Percentiles rank a stretch among this genome's conserved stretches.
These are phyloP conservation scores for Candida khao-thaluensis DNA, from an alignment of 805 yeast species.

Conservation along the genomic window DNA sequence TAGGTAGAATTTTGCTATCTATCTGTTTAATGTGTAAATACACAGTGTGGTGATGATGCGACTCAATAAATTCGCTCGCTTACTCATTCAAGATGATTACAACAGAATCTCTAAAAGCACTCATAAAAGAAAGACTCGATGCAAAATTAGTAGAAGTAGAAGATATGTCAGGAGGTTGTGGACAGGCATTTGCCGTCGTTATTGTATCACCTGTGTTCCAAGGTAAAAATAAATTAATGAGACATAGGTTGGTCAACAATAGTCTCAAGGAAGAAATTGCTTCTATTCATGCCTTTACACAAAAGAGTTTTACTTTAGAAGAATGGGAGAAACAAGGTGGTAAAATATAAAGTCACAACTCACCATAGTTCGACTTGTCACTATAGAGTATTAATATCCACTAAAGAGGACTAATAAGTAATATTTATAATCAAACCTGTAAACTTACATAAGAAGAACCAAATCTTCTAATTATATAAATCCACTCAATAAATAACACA, in stretches of 20 bases:
- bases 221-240: constrained; percentile 79
- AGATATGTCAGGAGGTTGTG: constrained; percentile 92
- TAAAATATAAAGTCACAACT: constrained; percentile 15
- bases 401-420: neutral
- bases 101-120: constrained; percentile 41
- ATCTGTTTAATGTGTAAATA: too few species aligned
- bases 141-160: constrained; percentile 69
- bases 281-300: constrained; percentile 91
- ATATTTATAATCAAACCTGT: constrained; percentile 1
- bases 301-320: constrained; percentile 80
- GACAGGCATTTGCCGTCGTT: constrained; percentile 93
- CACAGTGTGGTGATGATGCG: too few species aligned
- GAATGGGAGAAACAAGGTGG: constrained; percentile 67
- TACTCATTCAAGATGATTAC: too few species aligned
- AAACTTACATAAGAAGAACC: neutral
- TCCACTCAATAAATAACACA: constrained; percentile 29
- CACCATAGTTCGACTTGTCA: too few species aligned
- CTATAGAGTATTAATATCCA: too few species aligned
- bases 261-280: constrained; percentile 83
- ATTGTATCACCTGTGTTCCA: constrained; percentile 71
- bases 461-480: constrained; percentile 16
- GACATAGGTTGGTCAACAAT: constrained; percentile 83
- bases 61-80: too few species aligned
- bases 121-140: constrained; percentile 54
- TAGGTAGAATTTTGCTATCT: too few species aligned